A percentile compares a stretch with the other conserved stretches of the same genome.
Evolutionary conservation across 495 filamentous ascomycete genomes (phyloP).

Genomic region (Hypoxylon subgilvum): DNA sequence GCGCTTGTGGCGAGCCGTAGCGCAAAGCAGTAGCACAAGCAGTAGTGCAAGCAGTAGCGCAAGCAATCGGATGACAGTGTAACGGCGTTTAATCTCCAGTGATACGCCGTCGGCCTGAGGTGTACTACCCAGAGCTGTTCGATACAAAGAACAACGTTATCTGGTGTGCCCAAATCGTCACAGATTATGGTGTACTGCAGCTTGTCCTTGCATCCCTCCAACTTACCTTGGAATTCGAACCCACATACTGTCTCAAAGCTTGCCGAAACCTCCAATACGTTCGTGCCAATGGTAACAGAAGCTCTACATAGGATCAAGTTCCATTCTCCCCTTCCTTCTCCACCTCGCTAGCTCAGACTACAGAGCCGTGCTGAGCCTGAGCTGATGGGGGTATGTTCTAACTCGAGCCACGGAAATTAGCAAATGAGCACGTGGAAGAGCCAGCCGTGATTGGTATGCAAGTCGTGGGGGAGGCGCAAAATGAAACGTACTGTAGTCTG

Average conservation of each 20-base stretch:
- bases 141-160: background rate
- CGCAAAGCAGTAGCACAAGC: too few species aligned
- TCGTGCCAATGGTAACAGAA: too few species aligned
- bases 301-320: too few species aligned
- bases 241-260: too few species aligned
- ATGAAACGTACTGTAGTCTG: conserved; percentile 4
- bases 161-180: background rate
- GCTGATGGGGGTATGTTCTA: conserved; percentile 6
- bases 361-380: background rate
- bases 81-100: too few species aligned
- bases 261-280: too few species aligned
- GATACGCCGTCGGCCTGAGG: too few species aligned
- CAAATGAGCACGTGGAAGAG: conserved; percentile 24
- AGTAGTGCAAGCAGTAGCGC: too few species aligned
- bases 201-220: background rate
- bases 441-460: conserved; percentile 15
- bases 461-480: conserved; percentile 32
- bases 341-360: conserved; percentile 13
- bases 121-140: too few species aligned
- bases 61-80: too few species aligned
- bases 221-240: too few species aligned
- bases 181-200: background rate
- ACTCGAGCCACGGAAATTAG: conserved; percentile 26
- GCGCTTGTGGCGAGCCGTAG: too few species aligned
- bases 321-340: conserved; percentile 12